Conservation (phyloP, 2,329 filamentous ascomycete genomes). For the Akanthomyces dipterigenus region DNA sequence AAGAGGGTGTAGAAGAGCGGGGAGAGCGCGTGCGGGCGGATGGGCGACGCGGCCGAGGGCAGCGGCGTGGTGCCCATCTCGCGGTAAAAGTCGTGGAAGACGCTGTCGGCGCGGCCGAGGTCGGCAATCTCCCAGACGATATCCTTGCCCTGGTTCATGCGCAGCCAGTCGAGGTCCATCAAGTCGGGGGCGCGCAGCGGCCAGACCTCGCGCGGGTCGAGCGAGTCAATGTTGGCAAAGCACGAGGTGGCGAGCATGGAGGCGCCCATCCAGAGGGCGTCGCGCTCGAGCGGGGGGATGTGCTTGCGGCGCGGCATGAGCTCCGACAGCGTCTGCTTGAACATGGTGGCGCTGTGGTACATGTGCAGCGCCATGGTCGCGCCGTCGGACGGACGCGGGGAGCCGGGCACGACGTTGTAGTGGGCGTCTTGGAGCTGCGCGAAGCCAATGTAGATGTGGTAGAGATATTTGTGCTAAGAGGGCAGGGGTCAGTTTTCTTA, state of each 20-base stretch:
- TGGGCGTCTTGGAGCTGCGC: conserved; percentile 3
- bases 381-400: not conserved
- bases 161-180: conserved; percentile 48
- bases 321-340: conserved; percentile 32
- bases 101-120: conserved; percentile 36
- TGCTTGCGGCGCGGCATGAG: conserved; percentile 18
- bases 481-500: not conserved
- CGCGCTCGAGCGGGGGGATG: conserved; percentile 27
- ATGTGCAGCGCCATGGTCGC: conserved; percentile 17
- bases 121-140: conserved; percentile 42
- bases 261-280: conserved; percentile 37
- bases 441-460: conserved; percentile 4
- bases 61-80: conserved; percentile 1
- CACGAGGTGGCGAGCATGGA: conserved; percentile 34
- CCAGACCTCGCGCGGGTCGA: conserved; percentile 42
- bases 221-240: conserved; percentile 35
- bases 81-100: conserved; percentile 29
- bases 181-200: conserved; percentile 36
- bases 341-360: conserved; percentile 34
- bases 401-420: not conserved
- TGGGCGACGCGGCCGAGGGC: not conserved
- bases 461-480: conserved; percentile 3
- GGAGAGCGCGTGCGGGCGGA: conserved; percentile 20
- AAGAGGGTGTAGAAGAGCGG: conserved; percentile 22
- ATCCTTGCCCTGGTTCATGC: conserved; percentile 45